These are phyloP conservation scores for Pyracantha coccinea DNA, from an alignment of 331 rosid species.

Conservation along the genomic window DNA sequence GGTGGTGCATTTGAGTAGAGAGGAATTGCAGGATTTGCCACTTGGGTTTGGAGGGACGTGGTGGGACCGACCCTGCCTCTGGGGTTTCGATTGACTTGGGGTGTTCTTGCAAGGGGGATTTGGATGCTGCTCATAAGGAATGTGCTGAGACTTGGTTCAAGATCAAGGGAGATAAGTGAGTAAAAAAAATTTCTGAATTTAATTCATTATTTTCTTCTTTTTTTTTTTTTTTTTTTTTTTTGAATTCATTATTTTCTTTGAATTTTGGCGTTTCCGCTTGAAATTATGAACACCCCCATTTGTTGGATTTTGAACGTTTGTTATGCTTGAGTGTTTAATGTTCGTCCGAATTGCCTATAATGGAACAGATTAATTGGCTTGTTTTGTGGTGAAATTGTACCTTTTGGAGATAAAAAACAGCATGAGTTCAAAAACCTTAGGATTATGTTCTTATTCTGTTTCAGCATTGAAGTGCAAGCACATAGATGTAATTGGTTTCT, in stretches of 20 bases:
- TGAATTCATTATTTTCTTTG: background rate
- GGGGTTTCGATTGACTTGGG: slow-evolving; percentile 29
- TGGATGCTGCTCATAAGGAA: slow-evolving; percentile 37
- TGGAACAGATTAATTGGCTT: no score
- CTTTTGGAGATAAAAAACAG: no score
- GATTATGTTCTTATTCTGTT: no score
- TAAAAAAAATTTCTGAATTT: background rate
- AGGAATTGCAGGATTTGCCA: slow-evolving; percentile 36
- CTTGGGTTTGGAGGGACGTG: slow-evolving; percentile 17
- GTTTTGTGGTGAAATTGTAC: no score
- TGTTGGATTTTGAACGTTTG: background rate
- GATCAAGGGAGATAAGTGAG: slow-evolving; percentile 45
- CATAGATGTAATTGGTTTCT: background rate
- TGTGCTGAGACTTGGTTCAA: slow-evolving; percentile 48
- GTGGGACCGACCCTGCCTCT: background rate
- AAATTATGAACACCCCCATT: background rate
- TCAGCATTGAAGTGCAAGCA: no score
- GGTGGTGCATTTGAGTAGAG: slow-evolving; percentile 14
- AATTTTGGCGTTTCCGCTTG: background rate
- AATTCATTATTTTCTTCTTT: background rate
- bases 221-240: no score
- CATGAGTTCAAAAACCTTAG: no score
- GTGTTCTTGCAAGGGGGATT: slow-evolving; percentile 35
- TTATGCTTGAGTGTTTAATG: no score
- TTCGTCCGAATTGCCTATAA: no score